Conservation (phyloP, 2,329 filamentous ascomycete species). For the Claviceps paspali region DNA sequence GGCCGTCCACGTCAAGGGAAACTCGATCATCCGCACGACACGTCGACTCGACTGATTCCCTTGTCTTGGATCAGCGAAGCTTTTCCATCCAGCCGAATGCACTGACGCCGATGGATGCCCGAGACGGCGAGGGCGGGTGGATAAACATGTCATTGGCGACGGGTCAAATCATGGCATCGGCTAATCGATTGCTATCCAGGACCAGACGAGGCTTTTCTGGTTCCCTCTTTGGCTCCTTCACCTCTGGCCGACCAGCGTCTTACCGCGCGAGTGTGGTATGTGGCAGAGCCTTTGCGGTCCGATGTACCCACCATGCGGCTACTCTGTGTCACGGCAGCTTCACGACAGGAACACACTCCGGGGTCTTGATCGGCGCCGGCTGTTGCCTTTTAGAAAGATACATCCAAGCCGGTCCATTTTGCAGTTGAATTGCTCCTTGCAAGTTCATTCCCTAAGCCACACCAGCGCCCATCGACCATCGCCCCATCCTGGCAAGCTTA, state of each 20-base stretch:
- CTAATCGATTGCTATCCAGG: not conserved
- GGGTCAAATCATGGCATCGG: not conserved
- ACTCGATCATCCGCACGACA: not conserved
- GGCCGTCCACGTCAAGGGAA: not conserved
- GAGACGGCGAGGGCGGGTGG: not conserved
- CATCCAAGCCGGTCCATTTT: not conserved
- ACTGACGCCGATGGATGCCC: not conserved
- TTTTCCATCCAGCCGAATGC: not conserved
- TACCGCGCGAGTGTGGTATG: too few relatives aligned
- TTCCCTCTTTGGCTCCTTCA: too few relatives aligned
- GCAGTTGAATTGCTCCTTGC: too few relatives aligned
- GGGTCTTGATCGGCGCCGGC: conserved; percentile 3
- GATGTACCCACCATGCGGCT: not conserved
- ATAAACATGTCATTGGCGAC: not conserved
- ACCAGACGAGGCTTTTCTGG: too few relatives aligned
- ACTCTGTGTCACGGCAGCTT: conserved; percentile 1
- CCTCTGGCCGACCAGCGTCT: too few relatives aligned
- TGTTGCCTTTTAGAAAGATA: not conserved
- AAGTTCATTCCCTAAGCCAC: not conserved
- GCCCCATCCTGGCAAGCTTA: too few relatives aligned
- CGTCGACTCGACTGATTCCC: not conserved
- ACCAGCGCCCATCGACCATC: not conserved
- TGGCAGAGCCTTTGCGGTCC: not conserved
- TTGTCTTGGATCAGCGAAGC: not conserved
- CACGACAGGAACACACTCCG: not conserved